A percentile compares a stretch with the other conserved stretches of the same genome.
These are phyloP conservation scores for Xylaria sp. DNA, from an alignment of 2,329 filamentous ascomycete genomes.

Conservation along the genomic window DNA sequence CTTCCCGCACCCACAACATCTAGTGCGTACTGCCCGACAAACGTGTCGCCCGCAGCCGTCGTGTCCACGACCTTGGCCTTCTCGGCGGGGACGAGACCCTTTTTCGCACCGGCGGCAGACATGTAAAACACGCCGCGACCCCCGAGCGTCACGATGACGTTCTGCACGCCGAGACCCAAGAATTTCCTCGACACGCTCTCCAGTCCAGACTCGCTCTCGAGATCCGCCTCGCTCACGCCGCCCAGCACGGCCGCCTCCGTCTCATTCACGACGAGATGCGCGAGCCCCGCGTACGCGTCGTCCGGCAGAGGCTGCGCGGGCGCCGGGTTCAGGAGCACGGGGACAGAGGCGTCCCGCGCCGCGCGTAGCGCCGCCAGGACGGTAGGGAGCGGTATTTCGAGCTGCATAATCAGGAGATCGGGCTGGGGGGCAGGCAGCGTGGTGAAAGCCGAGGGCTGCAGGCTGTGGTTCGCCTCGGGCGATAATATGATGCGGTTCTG, in stretches of 20 bases:
- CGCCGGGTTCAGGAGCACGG: conserved; percentile 86
- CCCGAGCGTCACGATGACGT: conserved; percentile 87
- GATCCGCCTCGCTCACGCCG: conserved; percentile 60
- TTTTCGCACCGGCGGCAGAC: conserved; percentile 52
- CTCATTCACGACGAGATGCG: conserved; percentile 89
- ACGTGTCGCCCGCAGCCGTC: conserved; percentile 93
- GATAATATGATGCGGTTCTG: conserved; percentile 82
- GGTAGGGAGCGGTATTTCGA: conserved; percentile 77
- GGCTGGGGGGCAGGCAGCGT: conserved; percentile 54
- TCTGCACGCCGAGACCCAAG: conserved; percentile 73
- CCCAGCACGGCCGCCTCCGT: conserved; percentile 83
- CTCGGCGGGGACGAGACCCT: conserved; percentile 67
- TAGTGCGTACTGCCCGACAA: conserved; percentile 87
- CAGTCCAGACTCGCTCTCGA: conserved; percentile 59
- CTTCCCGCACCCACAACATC: conserved; percentile 64
- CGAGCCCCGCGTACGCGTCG: conserved; percentile 72
- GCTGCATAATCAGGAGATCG: conserved; percentile 77
- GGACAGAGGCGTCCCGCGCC: conserved; percentile 59
- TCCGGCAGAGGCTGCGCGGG: conserved; percentile 76
- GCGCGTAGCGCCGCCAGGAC: conserved; percentile 69
- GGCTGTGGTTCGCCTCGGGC: conserved; percentile 73
- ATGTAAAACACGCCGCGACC: conserved; percentile 79
- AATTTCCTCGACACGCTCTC: conserved; percentile 67
- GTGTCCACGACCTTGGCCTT: conserved; percentile 87
- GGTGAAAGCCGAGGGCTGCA: conserved; percentile 52